A percentile compares a stretch with the other conserved stretches of the same genome.
phyloP scores from a whole-genome alignment of 495 filamentous ascomycete species.

The Aspergillus carlsbadensis region DNA sequence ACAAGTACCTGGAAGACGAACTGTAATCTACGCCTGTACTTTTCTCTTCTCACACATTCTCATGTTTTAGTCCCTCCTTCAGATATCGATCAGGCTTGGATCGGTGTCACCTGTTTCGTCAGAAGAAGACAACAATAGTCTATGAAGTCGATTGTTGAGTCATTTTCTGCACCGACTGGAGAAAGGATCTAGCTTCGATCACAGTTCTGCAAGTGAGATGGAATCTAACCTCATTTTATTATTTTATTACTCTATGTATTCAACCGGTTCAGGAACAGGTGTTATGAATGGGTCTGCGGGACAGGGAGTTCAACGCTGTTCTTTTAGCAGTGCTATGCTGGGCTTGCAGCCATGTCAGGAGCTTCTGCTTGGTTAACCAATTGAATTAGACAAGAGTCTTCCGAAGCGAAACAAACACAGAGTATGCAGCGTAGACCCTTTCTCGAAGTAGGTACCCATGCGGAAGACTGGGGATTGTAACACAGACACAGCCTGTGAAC shows the following conservation, averaged over 20 bases:
- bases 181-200: constrained; percentile 1
- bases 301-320: constrained; percentile 32
- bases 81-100: not conserved
- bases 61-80: not conserved
- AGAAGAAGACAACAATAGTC: not conserved
- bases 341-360: constrained; percentile 19
- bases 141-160: not conserved
- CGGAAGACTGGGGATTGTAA: not conserved
- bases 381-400: constrained; percentile 1
- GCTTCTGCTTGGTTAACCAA: constrained; percentile 13
- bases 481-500: not conserved
- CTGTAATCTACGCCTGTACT: constrained; percentile 49
- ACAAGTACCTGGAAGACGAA: constrained; percentile 95
- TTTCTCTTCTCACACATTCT: not conserved
- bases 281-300: constrained; percentile 29
- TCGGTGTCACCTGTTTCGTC: constrained; percentile 1
- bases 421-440: not conserved
- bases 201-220: constrained; percentile 11
- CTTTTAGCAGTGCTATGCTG: constrained; percentile 18
- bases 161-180: constrained; percentile 2
- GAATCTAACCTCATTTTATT: constrained; percentile 9
- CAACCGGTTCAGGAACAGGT: constrained; percentile 18
- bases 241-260: constrained; percentile 12
- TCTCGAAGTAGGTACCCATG: not conserved
- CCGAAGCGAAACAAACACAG: not conserved